These are phyloP conservation scores for Plantago coronopus DNA, from an alignment of 305 asterid genomes.

Conservation along the genomic window DNA sequence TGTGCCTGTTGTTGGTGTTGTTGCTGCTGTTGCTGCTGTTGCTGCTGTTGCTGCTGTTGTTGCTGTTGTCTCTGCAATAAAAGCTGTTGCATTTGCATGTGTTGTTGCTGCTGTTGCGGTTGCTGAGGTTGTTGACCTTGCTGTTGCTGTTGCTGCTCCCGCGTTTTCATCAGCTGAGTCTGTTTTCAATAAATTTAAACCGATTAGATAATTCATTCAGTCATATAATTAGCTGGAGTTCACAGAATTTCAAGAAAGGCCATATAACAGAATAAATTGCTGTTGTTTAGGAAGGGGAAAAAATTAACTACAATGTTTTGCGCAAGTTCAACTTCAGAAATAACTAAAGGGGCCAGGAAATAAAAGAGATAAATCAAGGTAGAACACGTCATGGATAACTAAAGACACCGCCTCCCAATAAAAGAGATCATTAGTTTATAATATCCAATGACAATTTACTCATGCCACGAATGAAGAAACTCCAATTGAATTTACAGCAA, in stretches of 20 bases:
- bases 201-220: constrained; percentile 10
- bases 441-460: not conserved
- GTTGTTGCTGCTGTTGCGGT: constrained; percentile 47
- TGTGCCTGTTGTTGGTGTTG: constrained; percentile 59
- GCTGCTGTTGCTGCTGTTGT: constrained; percentile 46
- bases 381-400: not conserved
- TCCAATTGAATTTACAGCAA: not conserved
- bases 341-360: not conserved
- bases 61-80: constrained; percentile 64
- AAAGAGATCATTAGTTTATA: not conserved
- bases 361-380: not conserved
- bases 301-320: not conserved
- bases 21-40: constrained; percentile 42
- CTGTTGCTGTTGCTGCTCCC: constrained; percentile 86
- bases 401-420: not conserved
- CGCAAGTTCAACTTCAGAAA: too few relatives aligned
- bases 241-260: too few relatives aligned
- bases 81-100: constrained; percentile 68
- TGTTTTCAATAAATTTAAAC: constrained; percentile 28
- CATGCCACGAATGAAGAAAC: not conserved
- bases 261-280: too few relatives aligned
- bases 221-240: not conserved
- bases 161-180: constrained; percentile 91
- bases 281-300: too few relatives aligned
- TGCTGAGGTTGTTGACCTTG: constrained; percentile 48